Percentiles rank a stretch among this genome's conserved stretches.
phyloP scores from a whole-genome alignment of 257 asterid genomes.

The Solanum paucissectum region DNA sequence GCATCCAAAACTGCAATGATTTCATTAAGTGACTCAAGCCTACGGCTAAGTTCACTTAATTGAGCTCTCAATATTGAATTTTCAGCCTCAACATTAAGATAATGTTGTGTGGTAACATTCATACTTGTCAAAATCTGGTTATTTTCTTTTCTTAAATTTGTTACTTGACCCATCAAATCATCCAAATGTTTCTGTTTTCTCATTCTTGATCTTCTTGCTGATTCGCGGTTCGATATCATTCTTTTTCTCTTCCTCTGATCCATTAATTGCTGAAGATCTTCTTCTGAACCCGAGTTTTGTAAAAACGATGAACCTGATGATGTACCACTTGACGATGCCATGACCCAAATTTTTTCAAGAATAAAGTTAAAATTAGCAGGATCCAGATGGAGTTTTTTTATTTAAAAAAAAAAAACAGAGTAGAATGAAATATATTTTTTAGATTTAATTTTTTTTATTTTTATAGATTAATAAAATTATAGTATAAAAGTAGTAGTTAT shows the following conservation, averaged over 20 bases:
- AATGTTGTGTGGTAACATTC: conserved; percentile 40
- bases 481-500: not conserved
- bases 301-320: conserved; percentile 52
- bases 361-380: conserved; percentile 18
- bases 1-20: conserved; percentile 28
- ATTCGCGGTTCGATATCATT: conserved; percentile 90
- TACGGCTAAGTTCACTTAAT: conserved; percentile 56
- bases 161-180: conserved; percentile 54
- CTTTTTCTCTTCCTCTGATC: conserved; percentile 72
- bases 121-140: conserved; percentile 39
- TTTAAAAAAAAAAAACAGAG: not conserved
- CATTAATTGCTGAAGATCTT: conserved; percentile 47
- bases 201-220: conserved; percentile 89
- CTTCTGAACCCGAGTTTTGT: conserved; percentile 64
- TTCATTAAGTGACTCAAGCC: conserved; percentile 63
- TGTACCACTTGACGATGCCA: conserved; percentile 66
- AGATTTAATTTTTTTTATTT: not conserved
- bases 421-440: not conserved
- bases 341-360: not conserved
- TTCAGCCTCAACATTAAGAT: conserved; percentile 52
- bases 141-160: conserved; percentile 46
- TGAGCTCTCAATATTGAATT: conserved; percentile 75
- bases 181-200: conserved; percentile 83
- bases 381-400: conserved; percentile 18
- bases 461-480: not conserved